Evolutionary conservation across 106 monocot species (phyloP).

Genomic region (Platanthera zijinensis): DNA sequence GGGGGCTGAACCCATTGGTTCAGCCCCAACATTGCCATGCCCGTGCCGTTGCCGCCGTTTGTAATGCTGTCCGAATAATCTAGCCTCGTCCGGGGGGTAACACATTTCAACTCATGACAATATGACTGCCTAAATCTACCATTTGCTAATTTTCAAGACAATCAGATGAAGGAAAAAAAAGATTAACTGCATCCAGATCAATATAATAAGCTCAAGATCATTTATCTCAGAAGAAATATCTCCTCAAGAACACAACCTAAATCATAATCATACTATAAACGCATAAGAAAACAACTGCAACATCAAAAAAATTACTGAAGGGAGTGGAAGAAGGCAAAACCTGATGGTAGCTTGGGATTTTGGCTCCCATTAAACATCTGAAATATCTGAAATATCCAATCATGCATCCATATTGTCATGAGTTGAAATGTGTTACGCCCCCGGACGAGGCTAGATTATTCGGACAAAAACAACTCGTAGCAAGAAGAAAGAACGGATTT

Average conservation of each 20-base stretch:
- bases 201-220: background rate
- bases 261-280: background rate
- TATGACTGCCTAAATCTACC: background rate
- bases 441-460: too few relatives aligned
- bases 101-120: background rate
- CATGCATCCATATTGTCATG: conserved; percentile 99
- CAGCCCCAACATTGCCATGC: too few relatives aligned
- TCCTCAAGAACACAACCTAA: background rate
- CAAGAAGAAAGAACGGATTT: background rate
- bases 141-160: background rate
- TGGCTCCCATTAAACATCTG: conserved; percentile 32
- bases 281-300: background rate
- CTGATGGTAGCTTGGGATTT: conserved; percentile 42
- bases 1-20: too few relatives aligned
- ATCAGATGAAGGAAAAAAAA: background rate
- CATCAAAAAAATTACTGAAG: background rate
- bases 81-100: too few relatives aligned
- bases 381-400: conserved; percentile 75
- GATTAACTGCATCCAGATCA: background rate
- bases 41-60: too few relatives aligned
- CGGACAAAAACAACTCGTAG: conserved; percentile 14
- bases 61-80: too few relatives aligned
- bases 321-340: conserved; percentile 9
- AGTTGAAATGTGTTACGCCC: too few relatives aligned
- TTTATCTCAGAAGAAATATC: background rate